Evolutionary conservation across 495 filamentous ascomycete genomes (phyloP).

Genomic region (Staphylotrichum tortipilum): DNA sequence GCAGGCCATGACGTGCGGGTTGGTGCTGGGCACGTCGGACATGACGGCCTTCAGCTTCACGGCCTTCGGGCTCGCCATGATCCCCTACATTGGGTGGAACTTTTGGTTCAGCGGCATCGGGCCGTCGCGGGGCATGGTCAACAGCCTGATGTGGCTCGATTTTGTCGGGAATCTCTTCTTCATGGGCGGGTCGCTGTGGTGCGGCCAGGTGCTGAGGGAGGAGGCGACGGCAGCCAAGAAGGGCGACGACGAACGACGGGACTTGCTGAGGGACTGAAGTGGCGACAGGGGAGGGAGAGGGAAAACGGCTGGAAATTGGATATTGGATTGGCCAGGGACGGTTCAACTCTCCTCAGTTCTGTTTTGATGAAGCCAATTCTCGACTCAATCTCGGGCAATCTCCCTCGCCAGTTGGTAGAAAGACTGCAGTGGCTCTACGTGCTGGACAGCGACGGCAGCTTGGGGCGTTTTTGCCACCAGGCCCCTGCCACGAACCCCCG

Average conservation of each 20-base stretch:
- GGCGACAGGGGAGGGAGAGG: no score
- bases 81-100: constrained; percentile 22
- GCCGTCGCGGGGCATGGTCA: constrained; percentile 17
- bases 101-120: constrained; percentile 20
- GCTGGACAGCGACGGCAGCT: no score
- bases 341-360: no score
- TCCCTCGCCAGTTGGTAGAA: no score
- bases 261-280: neutral
- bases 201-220: constrained; percentile 17
- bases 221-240: neutral
- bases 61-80: constrained; percentile 21
- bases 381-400: no score
- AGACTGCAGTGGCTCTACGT: no score
- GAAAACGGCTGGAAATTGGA: no score
- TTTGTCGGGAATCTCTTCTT: constrained; percentile 21
- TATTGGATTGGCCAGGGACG: no score
- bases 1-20: constrained; percentile 24
- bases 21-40: constrained; percentile 17
- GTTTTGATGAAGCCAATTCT: no score
- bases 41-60: constrained; percentile 19
- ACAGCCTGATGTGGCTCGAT: constrained; percentile 18
- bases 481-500: no score
- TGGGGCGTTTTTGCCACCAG: no score
- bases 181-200: constrained; percentile 12
- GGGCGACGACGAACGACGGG: neutral